These are phyloP conservation scores for Colletotrichum chlorophyti DNA, from an alignment of 2,329 filamentous ascomycete genomes.

Conservation along the genomic window DNA sequence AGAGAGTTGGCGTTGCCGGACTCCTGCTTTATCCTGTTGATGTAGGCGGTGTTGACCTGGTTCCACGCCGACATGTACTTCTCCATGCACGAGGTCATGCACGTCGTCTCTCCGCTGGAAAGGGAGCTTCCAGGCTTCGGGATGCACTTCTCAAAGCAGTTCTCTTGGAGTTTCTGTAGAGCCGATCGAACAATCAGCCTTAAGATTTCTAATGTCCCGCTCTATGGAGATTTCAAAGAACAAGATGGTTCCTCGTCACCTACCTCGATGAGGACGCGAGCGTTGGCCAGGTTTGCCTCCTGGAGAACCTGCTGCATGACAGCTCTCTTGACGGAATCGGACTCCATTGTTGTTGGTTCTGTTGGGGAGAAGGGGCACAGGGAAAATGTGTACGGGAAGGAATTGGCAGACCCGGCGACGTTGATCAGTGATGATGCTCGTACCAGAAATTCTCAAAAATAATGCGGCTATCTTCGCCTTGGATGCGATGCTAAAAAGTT, in stretches of 20 bases:
- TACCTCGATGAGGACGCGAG: slow-evolving; percentile 74
- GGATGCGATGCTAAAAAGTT: slow-evolving; percentile 11
- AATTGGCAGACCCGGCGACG: background rate
- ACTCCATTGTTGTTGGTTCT: slow-evolving; percentile 57
- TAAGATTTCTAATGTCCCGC: background rate
- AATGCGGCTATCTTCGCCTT: slow-evolving; percentile 11
- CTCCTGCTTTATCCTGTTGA: slow-evolving; percentile 68
- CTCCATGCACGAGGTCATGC: slow-evolving; percentile 80
- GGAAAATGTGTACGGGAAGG: background rate
- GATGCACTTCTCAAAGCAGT: slow-evolving; percentile 82
- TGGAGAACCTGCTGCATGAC: slow-evolving; percentile 70
- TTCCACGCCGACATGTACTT: slow-evolving; percentile 88
- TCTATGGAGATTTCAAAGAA: too few species aligned
- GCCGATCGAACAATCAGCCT: background rate
- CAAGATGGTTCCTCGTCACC: slow-evolving; percentile 32
- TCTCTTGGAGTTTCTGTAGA: slow-evolving; percentile 76
- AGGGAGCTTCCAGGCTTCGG: slow-evolving; percentile 72
- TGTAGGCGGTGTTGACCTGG: slow-evolving; percentile 72
- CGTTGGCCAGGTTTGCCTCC: slow-evolving; percentile 72
- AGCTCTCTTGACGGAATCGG: slow-evolving; percentile 63
- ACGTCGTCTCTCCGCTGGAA: slow-evolving; percentile 71
- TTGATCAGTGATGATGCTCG: background rate
- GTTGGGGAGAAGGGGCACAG: too few species aligned
- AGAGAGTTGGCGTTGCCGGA: slow-evolving; percentile 41
- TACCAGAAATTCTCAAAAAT: slow-evolving; percentile 3